Base-by-base conservation (phyloP, 2,329 filamentous ascomycete species). In the Alternaria postmessia region DNA sequence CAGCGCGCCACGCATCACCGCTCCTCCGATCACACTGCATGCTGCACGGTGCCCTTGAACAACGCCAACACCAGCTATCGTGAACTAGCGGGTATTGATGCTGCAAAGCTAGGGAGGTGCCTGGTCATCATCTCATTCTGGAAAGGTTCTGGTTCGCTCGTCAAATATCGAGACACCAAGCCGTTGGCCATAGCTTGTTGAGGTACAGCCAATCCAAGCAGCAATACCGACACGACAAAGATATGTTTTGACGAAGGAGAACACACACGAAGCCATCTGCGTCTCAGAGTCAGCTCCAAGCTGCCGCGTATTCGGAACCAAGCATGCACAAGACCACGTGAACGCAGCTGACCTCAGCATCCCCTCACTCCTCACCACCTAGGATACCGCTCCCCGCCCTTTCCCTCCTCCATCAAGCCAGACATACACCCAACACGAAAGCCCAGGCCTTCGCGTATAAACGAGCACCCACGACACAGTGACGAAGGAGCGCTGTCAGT, bases 11-110 rank as follows among this genome's bases (percentile, higher is more conserved):
- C 46, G 46, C 44, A 43, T 34, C 24, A 48, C 46, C 44, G 28
- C 28, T 42, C 30, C 20, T 32, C 20, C 34, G n/a, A 56, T 20
- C 46, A 48, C 34, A 22, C 54, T 51, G 54, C 54, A 51, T 42
- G 28, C 16, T 56, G 36, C 53, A 56, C 18, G 44, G 26, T 6
- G 16, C 20, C 12, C 1, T 16, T 8, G 20, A 16, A 36, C 20
- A 56, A 26, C 32, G 38, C 54, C 44, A 7, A 42, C 44, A 56
- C 16, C 16, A 39, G 43, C 12, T 41, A 24, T 51, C 39, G 24
- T 49, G 14, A 38, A 49, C 30, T 36, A 49, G 46, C 46, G 46
- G 32, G 32, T 26, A 38, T 38, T 26, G 46, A 18, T 24, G 14
- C 20, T 14, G 32, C 32, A 1, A 26, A 2, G 32, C 46, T 36